A percentile compares a stretch with the other conserved stretches of the same genome.
Evolutionary conservation across 1,139 yeast species (phyloP).

Genomic region (Kodamaea sp.): DNA sequence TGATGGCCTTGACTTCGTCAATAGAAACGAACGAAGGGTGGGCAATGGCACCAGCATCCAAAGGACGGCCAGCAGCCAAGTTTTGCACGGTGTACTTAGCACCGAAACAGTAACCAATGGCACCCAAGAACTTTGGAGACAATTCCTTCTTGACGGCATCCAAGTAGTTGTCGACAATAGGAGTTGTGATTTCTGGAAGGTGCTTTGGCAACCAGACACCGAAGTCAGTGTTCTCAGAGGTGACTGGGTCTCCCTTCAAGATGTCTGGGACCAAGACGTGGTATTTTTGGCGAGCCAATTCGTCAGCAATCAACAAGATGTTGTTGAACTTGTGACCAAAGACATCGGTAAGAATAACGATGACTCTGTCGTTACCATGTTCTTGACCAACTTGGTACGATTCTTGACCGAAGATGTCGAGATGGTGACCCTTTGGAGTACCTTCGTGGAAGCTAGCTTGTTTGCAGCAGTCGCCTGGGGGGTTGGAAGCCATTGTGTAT

Average conservation of each 20-base stretch:
- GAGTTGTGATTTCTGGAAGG: conserved; percentile 43
- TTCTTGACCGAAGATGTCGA: conserved; percentile 45
- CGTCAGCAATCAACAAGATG: conserved; percentile 66
- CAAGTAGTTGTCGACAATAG: conserved; percentile 45
- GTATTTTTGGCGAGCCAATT: conserved; percentile 57
- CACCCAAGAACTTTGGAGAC: conserved; percentile 54
- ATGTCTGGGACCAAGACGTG: conserved; percentile 75
- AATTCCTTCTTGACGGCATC: conserved; percentile 40
- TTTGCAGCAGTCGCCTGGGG: conserved; percentile 54
- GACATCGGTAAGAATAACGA: conserved; percentile 70
- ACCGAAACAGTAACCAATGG: conserved; percentile 84
- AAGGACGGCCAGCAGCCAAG: conserved; percentile 45
- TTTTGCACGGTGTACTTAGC: conserved; percentile 66
- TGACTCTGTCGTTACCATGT: conserved; percentile 42
- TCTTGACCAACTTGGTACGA: conserved; percentile 59
- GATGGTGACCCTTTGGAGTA: conserved; percentile 44
- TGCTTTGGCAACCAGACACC: conserved; percentile 58
- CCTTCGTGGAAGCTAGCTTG: conserved; percentile 51
- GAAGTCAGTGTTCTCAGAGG: conserved; percentile 26
- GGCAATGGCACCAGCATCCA: conserved; percentile 69
- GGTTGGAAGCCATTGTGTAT: conserved; percentile 57
- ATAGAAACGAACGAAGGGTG: conserved; percentile 75
- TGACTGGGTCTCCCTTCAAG: conserved; percentile 55
- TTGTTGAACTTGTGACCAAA: conserved; percentile 63
- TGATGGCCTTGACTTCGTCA: conserved; percentile 61